Evolutionary conservation across 2,329 filamentous ascomycete genomes (phyloP).

Genomic region (Alternaria arbusti): DNA sequence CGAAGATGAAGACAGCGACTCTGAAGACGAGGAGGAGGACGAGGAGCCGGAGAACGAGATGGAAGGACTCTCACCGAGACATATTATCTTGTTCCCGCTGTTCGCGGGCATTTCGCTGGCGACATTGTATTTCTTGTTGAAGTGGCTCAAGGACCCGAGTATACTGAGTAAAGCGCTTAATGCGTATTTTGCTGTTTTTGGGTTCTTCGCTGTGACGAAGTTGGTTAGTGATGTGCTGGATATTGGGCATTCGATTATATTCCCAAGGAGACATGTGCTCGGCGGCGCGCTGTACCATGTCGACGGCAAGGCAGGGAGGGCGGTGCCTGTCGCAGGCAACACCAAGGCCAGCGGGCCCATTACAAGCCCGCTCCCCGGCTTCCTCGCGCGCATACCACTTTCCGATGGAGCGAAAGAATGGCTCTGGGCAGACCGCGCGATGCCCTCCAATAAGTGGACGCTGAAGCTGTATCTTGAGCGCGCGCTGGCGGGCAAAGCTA

Average conservation of each 20-base stretch:
- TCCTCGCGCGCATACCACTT: conserved; percentile 57
- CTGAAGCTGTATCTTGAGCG: conserved; percentile 63
- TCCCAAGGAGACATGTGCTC: conserved; percentile 72
- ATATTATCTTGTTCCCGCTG: conserved; percentile 85
- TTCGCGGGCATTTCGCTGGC: conserved; percentile 75
- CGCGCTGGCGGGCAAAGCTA: conserved; percentile 56
- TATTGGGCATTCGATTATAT: conserved; percentile 70
- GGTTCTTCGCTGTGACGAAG: conserved; percentile 76
- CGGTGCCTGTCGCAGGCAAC: conserved; percentile 38
- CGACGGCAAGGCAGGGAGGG: conserved; percentile 41
- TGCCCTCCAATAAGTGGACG: conserved; percentile 58
- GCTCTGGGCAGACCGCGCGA: conserved; percentile 59
- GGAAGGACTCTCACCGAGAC: conserved; percentile 74
- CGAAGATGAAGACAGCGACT: conserved; percentile 27
- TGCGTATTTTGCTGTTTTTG: conserved; percentile 81
- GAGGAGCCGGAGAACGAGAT: conserved; percentile 63
- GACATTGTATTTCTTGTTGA: conserved; percentile 85
- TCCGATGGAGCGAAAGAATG: conserved; percentile 39
- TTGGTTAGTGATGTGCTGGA: conserved; percentile 76
- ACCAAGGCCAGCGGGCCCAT: conserved; percentile 27
- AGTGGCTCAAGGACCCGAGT: conserved; percentile 82
- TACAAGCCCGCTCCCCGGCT: conserved; percentile 60
- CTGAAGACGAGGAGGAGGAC: conserved; percentile 59
- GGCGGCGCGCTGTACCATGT: conserved; percentile 60
- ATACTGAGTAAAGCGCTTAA: conserved; percentile 83